Evolutionary conservation across 306 rosid species (phyloP).

Genomic region (Pyrus betulifolia): DNA sequence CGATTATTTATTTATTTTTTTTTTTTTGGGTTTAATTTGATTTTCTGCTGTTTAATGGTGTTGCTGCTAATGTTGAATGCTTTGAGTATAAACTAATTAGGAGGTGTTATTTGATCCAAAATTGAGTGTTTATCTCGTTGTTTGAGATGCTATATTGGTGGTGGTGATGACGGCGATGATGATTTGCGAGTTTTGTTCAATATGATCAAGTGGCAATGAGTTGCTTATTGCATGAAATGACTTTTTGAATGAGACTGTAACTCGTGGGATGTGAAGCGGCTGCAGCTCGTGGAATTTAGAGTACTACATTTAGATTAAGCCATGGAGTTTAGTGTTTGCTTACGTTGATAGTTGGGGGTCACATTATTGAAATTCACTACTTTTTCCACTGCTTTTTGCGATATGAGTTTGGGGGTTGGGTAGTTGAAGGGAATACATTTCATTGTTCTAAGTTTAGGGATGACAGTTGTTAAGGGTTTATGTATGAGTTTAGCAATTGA

Average conservation of each 20-base stretch:
- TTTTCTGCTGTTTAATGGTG: constrained; percentile 2
- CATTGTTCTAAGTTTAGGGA: constrained; percentile 10
- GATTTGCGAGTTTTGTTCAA: background rate
- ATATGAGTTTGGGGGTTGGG: constrained; percentile 1
- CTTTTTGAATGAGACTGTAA: background rate
- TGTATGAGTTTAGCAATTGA: background rate
- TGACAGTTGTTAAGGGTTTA: background rate
- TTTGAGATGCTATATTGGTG: background rate
- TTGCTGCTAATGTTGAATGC: constrained; percentile 7
- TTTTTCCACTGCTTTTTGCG: background rate
- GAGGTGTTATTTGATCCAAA: background rate
- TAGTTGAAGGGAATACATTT: background rate
- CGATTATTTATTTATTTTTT: background rate
- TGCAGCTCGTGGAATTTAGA: background rate
- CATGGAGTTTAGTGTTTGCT: constrained; percentile 1
- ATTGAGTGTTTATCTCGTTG: background rate
- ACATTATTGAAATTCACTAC: background rate
- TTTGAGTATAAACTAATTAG: background rate
- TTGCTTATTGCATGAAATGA: background rate
- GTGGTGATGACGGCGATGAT: background rate
- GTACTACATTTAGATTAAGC: constrained; percentile 8
- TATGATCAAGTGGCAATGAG: background rate
- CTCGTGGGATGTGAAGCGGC: background rate
- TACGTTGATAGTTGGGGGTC: background rate
- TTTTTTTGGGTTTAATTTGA: background rate